Evolutionary conservation across 2,329 filamentous ascomycete genomes (phyloP).

Genomic region (Ambrosiella xylebori): DNA sequence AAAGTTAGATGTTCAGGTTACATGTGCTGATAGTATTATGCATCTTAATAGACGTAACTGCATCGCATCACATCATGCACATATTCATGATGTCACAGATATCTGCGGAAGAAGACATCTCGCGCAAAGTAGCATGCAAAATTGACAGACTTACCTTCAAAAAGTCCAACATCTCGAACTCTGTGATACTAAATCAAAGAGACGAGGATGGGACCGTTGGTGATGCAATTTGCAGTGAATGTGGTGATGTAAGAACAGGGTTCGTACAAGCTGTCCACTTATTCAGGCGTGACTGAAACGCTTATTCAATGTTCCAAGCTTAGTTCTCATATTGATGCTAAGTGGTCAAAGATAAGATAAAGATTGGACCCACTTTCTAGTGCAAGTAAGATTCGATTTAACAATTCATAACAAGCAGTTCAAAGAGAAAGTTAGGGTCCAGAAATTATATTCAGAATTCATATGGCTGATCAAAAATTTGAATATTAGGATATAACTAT

Average conservation of each 20-base stretch:
- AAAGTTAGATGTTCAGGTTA: too few relatives aligned
- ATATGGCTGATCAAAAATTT: too few relatives aligned
- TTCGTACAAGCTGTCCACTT: background rate
- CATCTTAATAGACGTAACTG: too few relatives aligned
- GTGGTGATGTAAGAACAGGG: background rate
- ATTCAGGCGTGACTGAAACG: background rate
- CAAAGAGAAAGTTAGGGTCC: too few relatives aligned
- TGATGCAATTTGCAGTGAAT: background rate
- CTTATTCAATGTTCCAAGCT: background rate
- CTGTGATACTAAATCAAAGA: background rate
- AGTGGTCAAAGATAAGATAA: slow-evolving; percentile 1
- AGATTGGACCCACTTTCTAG: background rate
- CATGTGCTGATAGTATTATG: too few relatives aligned
- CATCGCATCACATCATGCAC: background rate
- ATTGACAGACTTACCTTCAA: slow-evolving; percentile 7
- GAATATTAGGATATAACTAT: too few relatives aligned
- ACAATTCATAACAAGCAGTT: too few relatives aligned
- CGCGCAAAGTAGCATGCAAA: too few relatives aligned
- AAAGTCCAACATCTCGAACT: slow-evolving; percentile 12
- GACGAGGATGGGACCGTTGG: background rate
- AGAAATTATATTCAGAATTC: too few relatives aligned
- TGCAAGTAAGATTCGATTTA: too few relatives aligned
- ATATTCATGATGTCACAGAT: background rate
- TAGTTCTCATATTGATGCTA: background rate
- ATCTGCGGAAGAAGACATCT: too few relatives aligned